phyloP scores from a whole-genome alignment of 2,329 filamentous ascomycete species.

The Dactylellina leptospora region DNA sequence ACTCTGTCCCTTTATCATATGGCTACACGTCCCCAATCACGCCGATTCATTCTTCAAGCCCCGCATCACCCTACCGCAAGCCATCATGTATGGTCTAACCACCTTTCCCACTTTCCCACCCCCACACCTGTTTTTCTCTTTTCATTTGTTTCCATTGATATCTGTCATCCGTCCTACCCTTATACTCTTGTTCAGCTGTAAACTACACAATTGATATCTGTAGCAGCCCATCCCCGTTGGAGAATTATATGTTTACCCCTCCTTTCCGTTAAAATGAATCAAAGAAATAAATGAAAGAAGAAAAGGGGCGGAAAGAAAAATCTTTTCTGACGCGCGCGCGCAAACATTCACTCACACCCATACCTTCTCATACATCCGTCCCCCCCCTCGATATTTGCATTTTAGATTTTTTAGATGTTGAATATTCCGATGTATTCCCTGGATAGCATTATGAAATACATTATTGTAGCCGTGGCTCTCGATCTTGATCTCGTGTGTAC shows the following conservation, averaged over 20 bases:
- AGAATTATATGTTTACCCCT: slow-evolving; percentile 27
- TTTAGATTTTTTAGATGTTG: too few relatives aligned
- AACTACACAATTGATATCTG: slow-evolving; percentile 25
- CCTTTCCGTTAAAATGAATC: too few relatives aligned
- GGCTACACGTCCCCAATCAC: not conserved
- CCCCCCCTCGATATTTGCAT: not conserved
- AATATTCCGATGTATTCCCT: too few relatives aligned
- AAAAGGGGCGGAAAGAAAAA: slow-evolving; percentile 6
- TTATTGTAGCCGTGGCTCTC: too few relatives aligned
- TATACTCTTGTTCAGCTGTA: slow-evolving; percentile 24
- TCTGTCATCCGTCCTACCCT: slow-evolving; percentile 13
- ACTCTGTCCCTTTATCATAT: too few relatives aligned
- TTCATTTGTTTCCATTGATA: too few relatives aligned
- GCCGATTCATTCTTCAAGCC: too few relatives aligned
- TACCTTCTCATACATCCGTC: not conserved
- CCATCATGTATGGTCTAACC: too few relatives aligned
- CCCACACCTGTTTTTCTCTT: slow-evolving; percentile 2
- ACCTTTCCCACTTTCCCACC: not conserved
- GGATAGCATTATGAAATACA: too few relatives aligned
- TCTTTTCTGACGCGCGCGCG: too few relatives aligned
- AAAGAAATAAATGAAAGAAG: not conserved
- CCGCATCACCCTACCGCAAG: not conserved
- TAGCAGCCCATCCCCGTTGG: slow-evolving; percentile 23
- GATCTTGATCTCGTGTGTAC: too few relatives aligned
- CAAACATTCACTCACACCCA: not conserved